Percentiles rank a stretch among this genome's conserved stretches.
phyloP scores from a whole-genome alignment of 805 yeast genomes.

The Saturnispora mendoncae region DNA sequence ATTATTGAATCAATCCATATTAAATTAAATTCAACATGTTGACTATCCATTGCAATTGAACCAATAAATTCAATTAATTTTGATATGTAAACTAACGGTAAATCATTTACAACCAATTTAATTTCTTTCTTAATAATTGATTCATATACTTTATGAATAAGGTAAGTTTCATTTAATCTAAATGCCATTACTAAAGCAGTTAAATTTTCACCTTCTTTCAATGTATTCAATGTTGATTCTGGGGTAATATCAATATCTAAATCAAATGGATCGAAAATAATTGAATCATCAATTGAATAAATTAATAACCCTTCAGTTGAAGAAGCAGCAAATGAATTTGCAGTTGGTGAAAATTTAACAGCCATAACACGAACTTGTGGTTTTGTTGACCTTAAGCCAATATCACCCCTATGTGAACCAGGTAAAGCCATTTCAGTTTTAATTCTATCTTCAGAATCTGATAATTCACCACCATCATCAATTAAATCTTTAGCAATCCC shows the following conservation, averaged over 20 bases:
- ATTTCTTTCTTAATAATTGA: slow-evolving; percentile 64
- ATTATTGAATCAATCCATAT: slow-evolving; percentile 70
- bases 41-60: slow-evolving; percentile 55
- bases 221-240: slow-evolving; percentile 52
- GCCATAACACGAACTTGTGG: slow-evolving; percentile 80
- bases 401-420: slow-evolving; percentile 79
- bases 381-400: slow-evolving; percentile 62
- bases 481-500: slow-evolving; percentile 78
- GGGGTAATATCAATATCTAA: slow-evolving; percentile 90
- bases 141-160: slow-evolving; percentile 70
- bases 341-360: slow-evolving; percentile 81
- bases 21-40: slow-evolving; percentile 76
- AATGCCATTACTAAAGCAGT: slow-evolving; percentile 87
- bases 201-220: slow-evolving; percentile 55
- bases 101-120: slow-evolving; percentile 49
- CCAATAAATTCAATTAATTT: slow-evolving; percentile 64
- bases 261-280: slow-evolving; percentile 89
- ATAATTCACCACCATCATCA: slow-evolving; percentile 78
- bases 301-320: slow-evolving; percentile 88
- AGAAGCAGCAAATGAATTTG: slow-evolving; percentile 86
- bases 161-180: slow-evolving; percentile 72
- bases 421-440: slow-evolving; percentile 63
- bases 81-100: slow-evolving; percentile 72
- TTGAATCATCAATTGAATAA: slow-evolving; percentile 66
- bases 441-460: slow-evolving; percentile 64